Evolutionary conservation across 345 rosid species (phyloP).

Genomic region (Excoecaria cochinchinensis): DNA sequence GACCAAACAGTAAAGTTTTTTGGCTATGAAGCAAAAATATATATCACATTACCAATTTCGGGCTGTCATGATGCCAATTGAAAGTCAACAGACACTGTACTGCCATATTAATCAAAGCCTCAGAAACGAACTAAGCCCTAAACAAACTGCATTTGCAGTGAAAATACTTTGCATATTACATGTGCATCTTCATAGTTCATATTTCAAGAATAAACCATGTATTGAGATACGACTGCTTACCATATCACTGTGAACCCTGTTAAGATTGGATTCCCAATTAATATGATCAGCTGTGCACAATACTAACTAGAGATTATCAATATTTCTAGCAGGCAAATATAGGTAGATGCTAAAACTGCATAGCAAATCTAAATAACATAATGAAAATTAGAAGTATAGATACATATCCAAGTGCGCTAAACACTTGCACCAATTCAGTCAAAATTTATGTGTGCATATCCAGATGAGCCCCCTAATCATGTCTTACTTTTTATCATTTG

Average conservation of each 20-base stretch:
- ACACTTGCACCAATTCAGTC: neutral
- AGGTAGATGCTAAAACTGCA: neutral
- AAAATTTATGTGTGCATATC: neutral
- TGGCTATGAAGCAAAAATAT: neutral
- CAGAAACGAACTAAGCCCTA: neutral
- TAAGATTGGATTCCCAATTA: neutral
- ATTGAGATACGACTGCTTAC: neutral
- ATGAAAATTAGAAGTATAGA: neutral
- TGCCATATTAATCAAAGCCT: neutral
- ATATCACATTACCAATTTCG: neutral
- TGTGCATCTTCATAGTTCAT: neutral
- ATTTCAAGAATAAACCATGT: neutral
- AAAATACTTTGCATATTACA: neutral
- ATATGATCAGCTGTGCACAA: neutral
- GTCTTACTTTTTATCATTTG: slow-evolving; percentile 77
- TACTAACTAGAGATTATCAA: neutral
- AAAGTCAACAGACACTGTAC: neutral
- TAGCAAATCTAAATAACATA: neutral
- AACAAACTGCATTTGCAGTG: neutral
- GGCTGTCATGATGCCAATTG: neutral
- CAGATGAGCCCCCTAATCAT: neutral
- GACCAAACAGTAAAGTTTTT: neutral
- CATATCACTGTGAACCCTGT: neutral
- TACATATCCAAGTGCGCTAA: neutral
- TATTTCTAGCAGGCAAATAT: neutral